Evolutionary conservation across 2,329 filamentous ascomycete species (phyloP), one percentile per base, ranked within the genome.

Genomic region (Colletotrichum endophyticum): DNA sequence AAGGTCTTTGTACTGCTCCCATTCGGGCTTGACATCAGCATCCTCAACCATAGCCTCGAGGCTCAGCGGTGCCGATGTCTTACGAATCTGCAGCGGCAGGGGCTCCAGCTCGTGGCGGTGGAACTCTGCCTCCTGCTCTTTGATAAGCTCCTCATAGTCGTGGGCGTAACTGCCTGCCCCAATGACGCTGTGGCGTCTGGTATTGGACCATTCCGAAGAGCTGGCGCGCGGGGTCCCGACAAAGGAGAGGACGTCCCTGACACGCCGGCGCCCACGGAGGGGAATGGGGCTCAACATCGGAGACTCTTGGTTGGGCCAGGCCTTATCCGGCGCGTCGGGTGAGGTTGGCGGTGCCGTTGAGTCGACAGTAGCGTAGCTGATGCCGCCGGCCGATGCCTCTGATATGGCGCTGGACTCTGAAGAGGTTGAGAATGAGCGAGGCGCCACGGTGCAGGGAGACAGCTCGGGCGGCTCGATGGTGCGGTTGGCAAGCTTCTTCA

Each of bases 1-100:
- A 6, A 89, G 80, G 15, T 88, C 86, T 32, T 84, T 82, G 76
- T 87, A 89, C 80, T 88, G 86, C 77, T 87, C 87, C 87, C 87
- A 89, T 6, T 84, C 84, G 5, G 85, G 82, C 72, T 83, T 79
- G 34, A 79, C 80, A 25, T 80, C 78, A 36, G 80, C 80, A 25
- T 80, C 79, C 12, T 53, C 61, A 6, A 62, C 32, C 34, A 63
- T 11, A 28, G 44, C 27, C 67, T 77, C 76, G 27, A 72, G 73
- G 7, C 77, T 66, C 13, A 73, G 70, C 6, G 77, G 25, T 34
- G 69, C 73, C 56, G 15, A 72, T 59, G 61, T 70, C 70, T 72
- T 79, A 75, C 79, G 77, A 66, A 74, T 81, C 28, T 79, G 78
- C 59, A 79, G 57, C 53, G 82, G 76, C 36, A 78, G 64, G 15